Conservation (phyloP, 2,329 filamentous ascomycete species). For the Niveomyces coronatus region DNA sequence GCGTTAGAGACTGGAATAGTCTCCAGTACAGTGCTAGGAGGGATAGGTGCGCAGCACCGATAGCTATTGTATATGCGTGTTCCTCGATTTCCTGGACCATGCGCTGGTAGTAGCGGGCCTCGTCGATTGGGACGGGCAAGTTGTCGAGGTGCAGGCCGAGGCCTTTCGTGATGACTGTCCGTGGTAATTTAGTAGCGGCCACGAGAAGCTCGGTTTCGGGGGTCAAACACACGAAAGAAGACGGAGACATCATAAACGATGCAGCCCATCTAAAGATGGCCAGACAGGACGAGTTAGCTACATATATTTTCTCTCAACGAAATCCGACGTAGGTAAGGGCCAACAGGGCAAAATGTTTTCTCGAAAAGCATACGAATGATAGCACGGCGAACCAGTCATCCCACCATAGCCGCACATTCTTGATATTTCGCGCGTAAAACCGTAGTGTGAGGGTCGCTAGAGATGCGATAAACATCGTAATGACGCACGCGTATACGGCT, state of each 20-base stretch:
- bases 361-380: slow-evolving; percentile 10
- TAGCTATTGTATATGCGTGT: slow-evolving; percentile 11
- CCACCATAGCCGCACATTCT: slow-evolving; percentile 9
- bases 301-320: too few species aligned
- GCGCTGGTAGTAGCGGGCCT: slow-evolving; percentile 10
- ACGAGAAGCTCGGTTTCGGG: neutral
- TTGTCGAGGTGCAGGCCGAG: slow-evolving; percentile 9
- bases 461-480: slow-evolving; percentile 2
- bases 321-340: neutral
- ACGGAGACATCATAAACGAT: slow-evolving; percentile 7
- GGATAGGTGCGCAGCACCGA: slow-evolving; percentile 11
- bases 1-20: slow-evolving; percentile 5
- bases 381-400: slow-evolving; percentile 11
- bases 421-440: slow-evolving; percentile 10
- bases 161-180: slow-evolving; percentile 7
- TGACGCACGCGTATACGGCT: slow-evolving; percentile 8
- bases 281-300: too few species aligned
- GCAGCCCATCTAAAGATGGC: slow-evolving; percentile 1
- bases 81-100: slow-evolving; percentile 12
- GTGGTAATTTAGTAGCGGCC: neutral
- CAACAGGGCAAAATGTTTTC: too few species aligned
- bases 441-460: slow-evolving; percentile 6
- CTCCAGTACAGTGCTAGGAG: slow-evolving; percentile 11
- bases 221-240: slow-evolving; percentile 4
- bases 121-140: slow-evolving; percentile 5